Evolutionary conservation across 2,329 filamentous ascomycete genomes (phyloP).

Genomic region (Incumbomyces delicatus): DNA sequence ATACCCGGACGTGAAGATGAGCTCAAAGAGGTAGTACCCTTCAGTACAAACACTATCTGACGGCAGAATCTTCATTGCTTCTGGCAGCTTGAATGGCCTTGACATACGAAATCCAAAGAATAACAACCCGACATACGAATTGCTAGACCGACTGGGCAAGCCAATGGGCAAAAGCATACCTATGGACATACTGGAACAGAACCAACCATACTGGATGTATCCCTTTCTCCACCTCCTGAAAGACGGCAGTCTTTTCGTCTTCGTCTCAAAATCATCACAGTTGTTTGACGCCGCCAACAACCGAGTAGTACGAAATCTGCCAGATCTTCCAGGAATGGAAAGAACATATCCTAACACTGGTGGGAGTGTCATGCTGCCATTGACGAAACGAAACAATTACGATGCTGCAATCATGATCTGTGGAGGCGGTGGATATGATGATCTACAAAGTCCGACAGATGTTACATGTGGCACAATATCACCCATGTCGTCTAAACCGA

Average conservation of each 20-base stretch:
- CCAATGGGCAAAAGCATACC: slow-evolving; percentile 38
- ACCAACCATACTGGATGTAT: slow-evolving; percentile 57
- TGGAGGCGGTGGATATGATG: slow-evolving; percentile 51
- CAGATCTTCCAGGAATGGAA: slow-evolving; percentile 46
- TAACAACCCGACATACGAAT: slow-evolving; percentile 56
- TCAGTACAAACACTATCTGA: slow-evolving; percentile 50
- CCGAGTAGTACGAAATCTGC: slow-evolving; percentile 36
- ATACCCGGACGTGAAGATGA: slow-evolving; percentile 42
- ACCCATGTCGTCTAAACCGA: slow-evolving; percentile 39
- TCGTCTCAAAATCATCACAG: slow-evolving; percentile 47
- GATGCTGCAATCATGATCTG: slow-evolving; percentile 48
- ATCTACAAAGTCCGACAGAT: slow-evolving; percentile 49
- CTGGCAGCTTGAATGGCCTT: slow-evolving; percentile 50
- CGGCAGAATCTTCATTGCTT: slow-evolving; percentile 49
- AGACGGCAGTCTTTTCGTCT: slow-evolving; percentile 49
- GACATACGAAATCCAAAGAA: slow-evolving; percentile 45
- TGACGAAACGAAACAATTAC: slow-evolving; percentile 44
- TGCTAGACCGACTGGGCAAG: slow-evolving; percentile 41
- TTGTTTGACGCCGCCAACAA: slow-evolving; percentile 44
- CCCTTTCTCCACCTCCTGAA: slow-evolving; percentile 51
- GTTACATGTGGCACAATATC: slow-evolving; percentile 48
- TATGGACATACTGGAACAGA: slow-evolving; percentile 46
- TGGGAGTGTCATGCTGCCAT: slow-evolving; percentile 47
- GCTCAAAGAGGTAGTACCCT: slow-evolving; percentile 51
- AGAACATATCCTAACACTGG: slow-evolving; percentile 54